These are phyloP conservation scores for Pittosporum tobira DNA, from an alignment of 129 eudicot genomes.

Conservation along the genomic window DNA sequence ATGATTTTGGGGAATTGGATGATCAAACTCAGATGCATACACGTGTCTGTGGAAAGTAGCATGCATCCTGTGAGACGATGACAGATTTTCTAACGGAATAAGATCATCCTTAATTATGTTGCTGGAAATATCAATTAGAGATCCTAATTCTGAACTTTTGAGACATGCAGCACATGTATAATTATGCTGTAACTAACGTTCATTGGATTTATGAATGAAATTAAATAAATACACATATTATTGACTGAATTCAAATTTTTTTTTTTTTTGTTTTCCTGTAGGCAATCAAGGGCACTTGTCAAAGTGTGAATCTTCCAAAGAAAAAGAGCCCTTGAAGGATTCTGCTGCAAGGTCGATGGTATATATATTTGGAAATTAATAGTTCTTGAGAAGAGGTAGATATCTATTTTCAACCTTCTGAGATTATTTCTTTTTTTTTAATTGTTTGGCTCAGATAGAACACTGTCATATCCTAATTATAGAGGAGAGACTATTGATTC, in stretches of 20 bases:
- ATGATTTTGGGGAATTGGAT: background rate
- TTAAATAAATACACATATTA: background rate
- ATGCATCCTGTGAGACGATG: background rate
- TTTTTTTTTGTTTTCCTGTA: background rate
- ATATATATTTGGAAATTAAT: background rate
- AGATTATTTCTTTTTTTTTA: background rate
- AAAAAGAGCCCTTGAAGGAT: background rate
- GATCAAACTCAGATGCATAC: constrained; percentile 6
- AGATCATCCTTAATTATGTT: no score
- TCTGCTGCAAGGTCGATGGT: background rate
- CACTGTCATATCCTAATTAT: background rate
- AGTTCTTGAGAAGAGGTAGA: constrained; percentile 5
- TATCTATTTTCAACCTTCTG: background rate
- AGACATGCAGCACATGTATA: background rate
- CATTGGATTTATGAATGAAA: background rate
- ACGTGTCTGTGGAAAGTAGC: background rate
- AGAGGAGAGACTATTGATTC: background rate
- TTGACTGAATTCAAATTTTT: background rate
- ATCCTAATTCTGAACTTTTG: background rate
- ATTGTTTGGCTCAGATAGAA: background rate
- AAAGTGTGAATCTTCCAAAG: background rate
- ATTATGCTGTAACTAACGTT: background rate
- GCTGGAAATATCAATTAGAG: background rate
- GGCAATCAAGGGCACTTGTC: background rate
- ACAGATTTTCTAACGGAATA: background rate